Conservation (phyloP, 176 grass and related monocot species). For the Tuctoria greenei region DNA sequence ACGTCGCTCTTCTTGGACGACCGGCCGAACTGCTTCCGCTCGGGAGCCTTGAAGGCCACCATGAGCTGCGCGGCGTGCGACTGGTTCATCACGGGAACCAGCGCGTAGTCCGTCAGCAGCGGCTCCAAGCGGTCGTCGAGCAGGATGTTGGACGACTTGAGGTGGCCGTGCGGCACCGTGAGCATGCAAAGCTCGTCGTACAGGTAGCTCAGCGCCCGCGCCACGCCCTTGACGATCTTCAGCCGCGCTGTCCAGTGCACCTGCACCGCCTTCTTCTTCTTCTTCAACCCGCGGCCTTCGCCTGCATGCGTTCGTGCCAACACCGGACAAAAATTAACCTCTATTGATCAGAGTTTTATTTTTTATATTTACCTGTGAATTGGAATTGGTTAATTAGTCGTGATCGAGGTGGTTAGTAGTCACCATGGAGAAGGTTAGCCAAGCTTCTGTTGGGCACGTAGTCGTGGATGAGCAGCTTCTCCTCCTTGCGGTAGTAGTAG, state of each 20-base stretch:
- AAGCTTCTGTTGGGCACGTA: slow-evolving; percentile 74
- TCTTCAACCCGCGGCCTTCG: slow-evolving; percentile 23
- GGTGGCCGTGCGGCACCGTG: slow-evolving; percentile 85
- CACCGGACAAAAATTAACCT: no score
- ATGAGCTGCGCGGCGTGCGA: slow-evolving; percentile 72
- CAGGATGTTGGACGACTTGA: slow-evolving; percentile 87
- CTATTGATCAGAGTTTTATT: no score
- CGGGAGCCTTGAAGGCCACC: slow-evolving; percentile 76
- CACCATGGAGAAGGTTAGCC: slow-evolving; percentile 64
- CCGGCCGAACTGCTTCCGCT: slow-evolving; percentile 58
- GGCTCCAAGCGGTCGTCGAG: slow-evolving; percentile 53
- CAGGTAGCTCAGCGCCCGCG: slow-evolving; percentile 59
- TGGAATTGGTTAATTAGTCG: no score
- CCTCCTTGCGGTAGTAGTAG: slow-evolving; percentile 96
- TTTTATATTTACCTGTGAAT: no score
- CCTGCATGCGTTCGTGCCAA: neutral
- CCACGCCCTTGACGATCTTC: slow-evolving; percentile 73
- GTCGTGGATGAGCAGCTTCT: slow-evolving; percentile 84
- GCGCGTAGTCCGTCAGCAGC: slow-evolving; percentile 76
- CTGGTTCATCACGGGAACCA: slow-evolving; percentile 86
- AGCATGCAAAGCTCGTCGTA: slow-evolving; percentile 96
- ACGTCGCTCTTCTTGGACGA: slow-evolving; percentile 94
- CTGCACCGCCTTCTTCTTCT: slow-evolving; percentile 34
- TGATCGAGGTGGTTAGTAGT: no score
- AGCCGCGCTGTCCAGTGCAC: slow-evolving; percentile 64